phyloP scores from a whole-genome alignment of 768 basidiomycete species.

The Hirschioporus abietinus region DNA sequence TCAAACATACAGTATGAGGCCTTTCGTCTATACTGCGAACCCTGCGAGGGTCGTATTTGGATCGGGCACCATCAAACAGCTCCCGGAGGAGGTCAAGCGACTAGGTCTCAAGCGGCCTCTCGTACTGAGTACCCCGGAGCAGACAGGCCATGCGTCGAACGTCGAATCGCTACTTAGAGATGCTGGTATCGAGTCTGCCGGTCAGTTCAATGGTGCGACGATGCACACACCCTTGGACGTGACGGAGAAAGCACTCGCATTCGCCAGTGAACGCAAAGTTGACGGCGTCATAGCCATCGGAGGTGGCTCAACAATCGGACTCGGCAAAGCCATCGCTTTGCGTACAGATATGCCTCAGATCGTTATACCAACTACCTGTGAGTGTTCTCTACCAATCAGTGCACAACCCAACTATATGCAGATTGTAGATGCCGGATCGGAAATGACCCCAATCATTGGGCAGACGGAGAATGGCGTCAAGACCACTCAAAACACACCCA shows the following conservation, averaged over 20 bases:
- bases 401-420: neutral
- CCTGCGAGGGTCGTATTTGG: slow-evolving; percentile 36
- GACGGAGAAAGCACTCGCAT: slow-evolving; percentile 29
- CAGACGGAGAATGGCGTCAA: slow-evolving; percentile 35
- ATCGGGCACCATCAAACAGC: slow-evolving; percentile 26
- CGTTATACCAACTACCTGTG: slow-evolving; percentile 32
- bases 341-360: slow-evolving; percentile 35
- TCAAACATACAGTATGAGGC: slow-evolving; percentile 19
- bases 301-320: slow-evolving; percentile 33
- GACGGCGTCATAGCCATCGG: slow-evolving; percentile 34
- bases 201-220: slow-evolving; percentile 32
- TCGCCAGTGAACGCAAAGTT: slow-evolving; percentile 21
- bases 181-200: slow-evolving; percentile 22
- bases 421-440: slow-evolving; percentile 29
- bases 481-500: slow-evolving; percentile 31
- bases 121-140: slow-evolving; percentile 30
- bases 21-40: slow-evolving; percentile 33
- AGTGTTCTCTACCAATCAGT: neutral
- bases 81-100: slow-evolving; percentile 25
- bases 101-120: slow-evolving; percentile 29
- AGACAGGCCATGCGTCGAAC: slow-evolving; percentile 22
- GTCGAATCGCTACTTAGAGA: slow-evolving; percentile 18
- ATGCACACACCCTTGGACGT: slow-evolving; percentile 37
- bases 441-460: slow-evolving; percentile 36
- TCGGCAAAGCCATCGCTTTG: slow-evolving; percentile 36